Percentiles rank a stretch among this genome's conserved stretches.
Evolutionary conservation across 352 stramenopile genomes (phyloP).

Genomic region (Globisporangium iwayamae): DNA sequence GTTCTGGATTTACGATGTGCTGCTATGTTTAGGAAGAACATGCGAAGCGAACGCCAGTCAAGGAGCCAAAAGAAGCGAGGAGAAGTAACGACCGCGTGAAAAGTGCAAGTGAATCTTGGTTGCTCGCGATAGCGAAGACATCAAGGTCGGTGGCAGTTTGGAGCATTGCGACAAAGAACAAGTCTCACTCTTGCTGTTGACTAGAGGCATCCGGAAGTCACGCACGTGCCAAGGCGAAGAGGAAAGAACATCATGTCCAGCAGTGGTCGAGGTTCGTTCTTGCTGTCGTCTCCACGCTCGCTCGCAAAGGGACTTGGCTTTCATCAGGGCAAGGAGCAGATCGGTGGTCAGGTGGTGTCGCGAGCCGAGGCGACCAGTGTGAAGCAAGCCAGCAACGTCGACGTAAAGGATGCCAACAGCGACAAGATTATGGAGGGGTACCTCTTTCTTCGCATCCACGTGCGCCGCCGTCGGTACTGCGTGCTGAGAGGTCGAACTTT

Average conservation of each 20-base stretch:
- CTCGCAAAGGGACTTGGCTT: slow-evolving; percentile 17
- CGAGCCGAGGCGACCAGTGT: background rate
- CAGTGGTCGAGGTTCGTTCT: slow-evolving; percentile 14
- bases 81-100: slow-evolving; percentile 5
- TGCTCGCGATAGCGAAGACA: background rate
- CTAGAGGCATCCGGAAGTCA: background rate
- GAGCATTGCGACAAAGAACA: background rate
- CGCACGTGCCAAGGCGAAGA: background rate
- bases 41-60: background rate
- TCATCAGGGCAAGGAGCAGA: slow-evolving; percentile 14
- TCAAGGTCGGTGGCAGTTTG: background rate
- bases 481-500: slow-evolving; percentile 54
- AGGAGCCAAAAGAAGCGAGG: background rate
- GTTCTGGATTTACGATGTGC: background rate
- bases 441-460: slow-evolving; percentile 53
- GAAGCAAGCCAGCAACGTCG: background rate
- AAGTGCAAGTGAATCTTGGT: slow-evolving; percentile 1
- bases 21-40: slow-evolving; percentile 10
- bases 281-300: slow-evolving; percentile 17
- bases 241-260: background rate
- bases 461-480: slow-evolving; percentile 63
- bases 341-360: slow-evolving; percentile 10
- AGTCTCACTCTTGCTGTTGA: background rate
- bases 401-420: background rate
- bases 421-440: slow-evolving; percentile 52